Conservation (phyloP, 192 early-diverging fungal genomes). For the Linderina pennispora region DNA sequence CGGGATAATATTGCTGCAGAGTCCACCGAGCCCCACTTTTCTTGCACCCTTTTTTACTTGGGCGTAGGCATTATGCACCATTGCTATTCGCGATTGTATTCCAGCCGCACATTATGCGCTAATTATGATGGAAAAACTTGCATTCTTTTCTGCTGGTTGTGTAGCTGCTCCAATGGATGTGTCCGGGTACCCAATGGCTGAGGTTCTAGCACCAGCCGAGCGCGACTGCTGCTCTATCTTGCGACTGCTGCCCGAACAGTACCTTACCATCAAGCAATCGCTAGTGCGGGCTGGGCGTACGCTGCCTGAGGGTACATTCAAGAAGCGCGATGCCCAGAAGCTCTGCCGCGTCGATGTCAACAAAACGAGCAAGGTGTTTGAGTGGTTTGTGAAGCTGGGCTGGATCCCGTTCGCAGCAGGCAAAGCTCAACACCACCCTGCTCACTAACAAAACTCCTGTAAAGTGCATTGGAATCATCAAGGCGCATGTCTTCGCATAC, state of each 20-base stretch:
- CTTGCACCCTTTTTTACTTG: no score
- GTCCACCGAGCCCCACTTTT: no score
- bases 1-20: no score
- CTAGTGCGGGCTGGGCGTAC: constrained; percentile 39
- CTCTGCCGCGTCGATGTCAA: constrained; percentile 90
- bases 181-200: constrained; percentile 19
- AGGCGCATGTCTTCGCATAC: no score
- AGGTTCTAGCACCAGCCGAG: constrained; percentile 26
- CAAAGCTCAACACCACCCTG: neutral
- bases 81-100: no score
- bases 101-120: no score
- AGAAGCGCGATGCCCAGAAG: constrained; percentile 87
- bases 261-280: constrained; percentile 37
- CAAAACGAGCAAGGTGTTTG: constrained; percentile 82
- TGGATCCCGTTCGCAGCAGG: constrained; percentile 58
- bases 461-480: no score
- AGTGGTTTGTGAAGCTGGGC: constrained; percentile 79
- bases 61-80: no score
- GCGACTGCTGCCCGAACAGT: constrained; percentile 35
- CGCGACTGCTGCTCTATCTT: constrained; percentile 38
- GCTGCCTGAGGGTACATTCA: constrained; percentile 21
- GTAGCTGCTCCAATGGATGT: constrained; percentile 43
- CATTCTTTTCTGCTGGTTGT: no score
- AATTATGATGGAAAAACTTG: no score
- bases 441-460: no score